Base-by-base conservation (phyloP, 2,329 filamentous ascomycete species). In the Amphichorda felina region DNA sequence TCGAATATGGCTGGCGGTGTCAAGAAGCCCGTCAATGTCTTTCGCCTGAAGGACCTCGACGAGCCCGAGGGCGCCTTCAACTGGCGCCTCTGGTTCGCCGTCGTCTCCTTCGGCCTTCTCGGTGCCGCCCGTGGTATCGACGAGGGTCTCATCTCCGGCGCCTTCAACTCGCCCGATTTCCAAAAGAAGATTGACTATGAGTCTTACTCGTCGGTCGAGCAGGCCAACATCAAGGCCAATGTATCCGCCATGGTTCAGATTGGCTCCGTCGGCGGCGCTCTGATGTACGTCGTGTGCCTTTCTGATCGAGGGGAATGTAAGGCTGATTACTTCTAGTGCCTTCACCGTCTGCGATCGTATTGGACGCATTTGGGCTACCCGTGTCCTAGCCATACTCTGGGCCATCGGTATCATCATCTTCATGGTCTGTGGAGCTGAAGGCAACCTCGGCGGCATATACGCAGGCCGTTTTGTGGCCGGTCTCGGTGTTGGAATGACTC, bases 221-320 rank as follows among this genome's bases (percentile, higher is more conserved):
- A 70, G 49, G 76, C 79, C 41, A 76, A 82, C 52, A 77, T 80
- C 59, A 76, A 82, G 56, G 76, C 71, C 45, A 88, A 88, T 54
- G 80, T 88, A 37, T 80, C 81, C 2, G 72, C 79, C 33, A 88
- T 88, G 82, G 82, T 88, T 0, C 82, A 87, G 56, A 75, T 87
- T 47, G 82, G 82, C 17, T 82, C 74, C 17, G 80, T 88, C 21
- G 75, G 64, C 4, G 82, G 82, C 30, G 79, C 81, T 21, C 63
- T 84, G 22, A 66, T 68, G 61, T 64, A 49, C 50, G 57, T 38
- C 16, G 14, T 11, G 15, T 14, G 11, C 38, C 26, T 31, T 21
- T 32, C 4, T 14, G 2, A 34, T 34, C 6, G 21, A 24, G 17
- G 30, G n/a, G n/a, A n/a, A n/a, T n/a, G n/a, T n/a, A n/a, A n/a